Evolutionary conservation across 768 basidiomycete genomes (phyloP).

Genomic region (Panaeolus cyanescens): DNA sequence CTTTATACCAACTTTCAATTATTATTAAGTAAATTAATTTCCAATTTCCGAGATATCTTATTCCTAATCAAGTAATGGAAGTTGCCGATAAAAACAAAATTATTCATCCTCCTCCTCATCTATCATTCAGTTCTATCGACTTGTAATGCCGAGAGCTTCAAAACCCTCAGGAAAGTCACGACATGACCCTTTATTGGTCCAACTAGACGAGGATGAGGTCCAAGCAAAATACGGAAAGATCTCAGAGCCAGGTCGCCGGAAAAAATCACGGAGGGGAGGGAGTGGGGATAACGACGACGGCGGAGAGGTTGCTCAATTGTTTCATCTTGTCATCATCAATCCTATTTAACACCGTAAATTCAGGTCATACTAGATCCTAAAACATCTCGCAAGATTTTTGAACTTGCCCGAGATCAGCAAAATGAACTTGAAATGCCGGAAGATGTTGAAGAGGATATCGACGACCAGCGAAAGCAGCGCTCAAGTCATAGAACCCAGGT

Average conservation of each 20-base stretch:
- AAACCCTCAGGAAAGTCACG: slow-evolving; percentile 58
- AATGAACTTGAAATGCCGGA: slow-evolving; percentile 76
- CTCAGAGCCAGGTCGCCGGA: slow-evolving; percentile 74
- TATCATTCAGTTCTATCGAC: not conserved
- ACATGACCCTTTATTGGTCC: slow-evolving; percentile 87
- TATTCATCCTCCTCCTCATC: not conserved
- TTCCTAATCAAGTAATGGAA: not conserved
- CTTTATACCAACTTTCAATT: not conserved
- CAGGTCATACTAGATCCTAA: slow-evolving; percentile 79
- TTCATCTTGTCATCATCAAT: slow-evolving; percentile 9
- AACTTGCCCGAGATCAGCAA: slow-evolving; percentile 91
- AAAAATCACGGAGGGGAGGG: slow-evolving; percentile 52
- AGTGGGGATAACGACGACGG: slow-evolving; percentile 55
- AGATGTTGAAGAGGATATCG: slow-evolving; percentile 42
- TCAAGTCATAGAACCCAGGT: slow-evolving; percentile 36
- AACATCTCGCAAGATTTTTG: slow-evolving; percentile 85
- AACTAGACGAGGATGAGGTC: slow-evolving; percentile 79
- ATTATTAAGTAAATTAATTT: not conserved
- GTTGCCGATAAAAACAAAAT: slow-evolving; percentile 23
- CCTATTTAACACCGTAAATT: slow-evolving; percentile 11
- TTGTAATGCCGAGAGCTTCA: slow-evolving; percentile 63
- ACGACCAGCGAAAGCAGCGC: slow-evolving; percentile 43
- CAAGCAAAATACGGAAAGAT: slow-evolving; percentile 78
- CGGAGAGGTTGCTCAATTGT: slow-evolving; percentile 45
- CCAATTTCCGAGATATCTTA: not conserved